Evolutionary conservation across 768 basidiomycete genomes (phyloP).

Genomic region (Xanthoconium purpureum): DNA sequence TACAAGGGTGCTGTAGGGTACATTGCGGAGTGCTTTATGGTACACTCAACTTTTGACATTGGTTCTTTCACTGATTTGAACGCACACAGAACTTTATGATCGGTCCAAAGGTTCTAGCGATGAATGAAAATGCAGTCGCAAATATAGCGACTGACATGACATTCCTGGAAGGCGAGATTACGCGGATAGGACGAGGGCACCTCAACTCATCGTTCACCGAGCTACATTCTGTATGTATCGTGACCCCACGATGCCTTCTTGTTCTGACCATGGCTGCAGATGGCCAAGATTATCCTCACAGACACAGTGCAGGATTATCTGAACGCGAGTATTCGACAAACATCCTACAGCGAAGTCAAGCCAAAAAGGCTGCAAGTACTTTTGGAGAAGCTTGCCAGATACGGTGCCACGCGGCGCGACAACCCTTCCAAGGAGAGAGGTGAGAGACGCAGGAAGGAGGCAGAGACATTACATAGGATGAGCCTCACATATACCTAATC

Average conservation of each 20-base stretch:
- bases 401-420: constrained; percentile 62
- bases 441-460: constrained; percentile 72
- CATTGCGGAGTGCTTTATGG: constrained; percentile 86
- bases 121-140: constrained; percentile 88
- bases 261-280: constrained; percentile 39
- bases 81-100: constrained; percentile 65
- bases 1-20: constrained; percentile 87
- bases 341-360: constrained; percentile 62
- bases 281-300: constrained; percentile 66
- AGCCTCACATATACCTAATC: constrained; percentile 17
- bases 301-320: constrained; percentile 80
- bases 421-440: constrained; percentile 57
- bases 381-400: constrained; percentile 75
- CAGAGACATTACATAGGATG: constrained; percentile 70
- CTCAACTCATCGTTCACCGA: constrained; percentile 74
- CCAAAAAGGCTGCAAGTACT: constrained; percentile 70
- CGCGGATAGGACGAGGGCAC: constrained; percentile 67
- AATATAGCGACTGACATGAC: constrained; percentile 84
- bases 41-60: constrained; percentile 35
- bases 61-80: constrained; percentile 1
- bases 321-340: constrained; percentile 63
- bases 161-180: constrained; percentile 86
- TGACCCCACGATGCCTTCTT: background rate
- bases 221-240: constrained; percentile 62
- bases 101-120: constrained; percentile 66